Evolutionary conservation across 495 filamentous ascomycete species (phyloP).

Genomic region (Talaromyces wortmannii): DNA sequence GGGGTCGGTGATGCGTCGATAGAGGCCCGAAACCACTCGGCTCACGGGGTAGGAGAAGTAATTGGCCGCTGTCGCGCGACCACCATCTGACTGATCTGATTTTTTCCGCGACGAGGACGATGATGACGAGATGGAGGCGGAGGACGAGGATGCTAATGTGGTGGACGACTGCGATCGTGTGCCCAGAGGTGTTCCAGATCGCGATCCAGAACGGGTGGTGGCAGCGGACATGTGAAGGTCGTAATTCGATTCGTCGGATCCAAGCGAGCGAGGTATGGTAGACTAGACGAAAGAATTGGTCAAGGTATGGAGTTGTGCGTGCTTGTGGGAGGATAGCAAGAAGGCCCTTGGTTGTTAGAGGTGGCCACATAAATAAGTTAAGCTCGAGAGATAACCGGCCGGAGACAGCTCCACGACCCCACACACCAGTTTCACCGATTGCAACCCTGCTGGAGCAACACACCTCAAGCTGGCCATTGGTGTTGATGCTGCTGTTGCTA

Average conservation of each 20-base stretch:
- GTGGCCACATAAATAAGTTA: too few relatives aligned
- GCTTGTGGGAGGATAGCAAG: too few relatives aligned
- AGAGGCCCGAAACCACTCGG: constrained; percentile 46
- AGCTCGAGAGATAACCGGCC: too few relatives aligned
- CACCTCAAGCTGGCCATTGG: too few relatives aligned
- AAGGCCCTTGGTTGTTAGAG: too few relatives aligned
- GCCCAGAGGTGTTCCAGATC: constrained; percentile 14
- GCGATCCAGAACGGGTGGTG: constrained; percentile 14
- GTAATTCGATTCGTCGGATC: neutral
- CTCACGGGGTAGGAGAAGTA: constrained; percentile 51
- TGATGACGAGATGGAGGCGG: constrained; percentile 5
- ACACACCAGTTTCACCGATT: too few relatives aligned
- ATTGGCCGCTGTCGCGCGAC: constrained; percentile 32
- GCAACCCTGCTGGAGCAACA: too few relatives aligned
- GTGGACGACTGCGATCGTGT: constrained; percentile 17
- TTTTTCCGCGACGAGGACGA: constrained; percentile 5
- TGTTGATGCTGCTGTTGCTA: too few relatives aligned
- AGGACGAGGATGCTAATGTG: constrained; percentile 25
- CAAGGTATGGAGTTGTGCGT: too few relatives aligned
- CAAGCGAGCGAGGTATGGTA: neutral
- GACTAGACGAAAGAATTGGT: too few relatives aligned
- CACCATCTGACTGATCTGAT: constrained; percentile 6
- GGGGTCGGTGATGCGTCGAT: constrained; percentile 43
- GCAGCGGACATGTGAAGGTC: constrained; percentile 3
- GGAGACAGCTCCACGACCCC: too few relatives aligned